Evolutionary conservation across 1,284 basidiomycete species (phyloP).

Genomic region (Marasmius oreades): DNA sequence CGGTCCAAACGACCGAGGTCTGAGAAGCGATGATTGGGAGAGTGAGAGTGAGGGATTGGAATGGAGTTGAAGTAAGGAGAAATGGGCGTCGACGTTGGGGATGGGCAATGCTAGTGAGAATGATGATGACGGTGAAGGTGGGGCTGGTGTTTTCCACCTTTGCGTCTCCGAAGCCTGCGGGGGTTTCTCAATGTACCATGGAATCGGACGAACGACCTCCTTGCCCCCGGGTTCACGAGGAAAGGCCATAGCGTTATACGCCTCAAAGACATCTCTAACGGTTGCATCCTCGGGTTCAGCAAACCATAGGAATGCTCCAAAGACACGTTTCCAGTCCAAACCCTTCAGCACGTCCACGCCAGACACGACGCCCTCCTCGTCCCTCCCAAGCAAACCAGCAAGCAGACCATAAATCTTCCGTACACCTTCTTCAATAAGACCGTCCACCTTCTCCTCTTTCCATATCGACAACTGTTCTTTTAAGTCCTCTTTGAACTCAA

Average conservation of each 20-base stretch:
- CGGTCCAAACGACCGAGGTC: slow-evolving; percentile 72
- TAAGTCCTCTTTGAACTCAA: slow-evolving; percentile 74
- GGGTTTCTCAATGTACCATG: slow-evolving; percentile 57
- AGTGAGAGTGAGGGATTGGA: slow-evolving; percentile 66
- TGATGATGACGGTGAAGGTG: slow-evolving; percentile 21
- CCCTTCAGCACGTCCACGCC: slow-evolving; percentile 75
- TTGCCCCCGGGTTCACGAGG: slow-evolving; percentile 27
- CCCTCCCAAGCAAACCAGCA: slow-evolving; percentile 67
- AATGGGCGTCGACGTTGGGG: slow-evolving; percentile 66
- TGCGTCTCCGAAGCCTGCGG: slow-evolving; percentile 12
- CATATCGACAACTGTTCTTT: slow-evolving; percentile 80
- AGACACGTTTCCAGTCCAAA: slow-evolving; percentile 93
- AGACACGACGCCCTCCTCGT: slow-evolving; percentile 43
- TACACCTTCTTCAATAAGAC: slow-evolving; percentile 66
- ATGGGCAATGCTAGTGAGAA: slow-evolving; percentile 25
- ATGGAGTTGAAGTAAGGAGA: slow-evolving; percentile 80
- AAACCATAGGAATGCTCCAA: slow-evolving; percentile 93
- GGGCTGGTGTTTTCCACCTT: slow-evolving; percentile 9
- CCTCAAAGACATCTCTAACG: slow-evolving; percentile 66
- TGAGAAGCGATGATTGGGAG: slow-evolving; percentile 44
- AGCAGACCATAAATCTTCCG: slow-evolving; percentile 86
- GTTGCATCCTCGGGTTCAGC: slow-evolving; percentile 71
- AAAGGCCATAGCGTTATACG: slow-evolving; percentile 58
- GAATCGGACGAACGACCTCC: slow-evolving; percentile 59
- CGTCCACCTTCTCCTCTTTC: slow-evolving; percentile 75